phyloP scores from a whole-genome alignment of 2,329 filamentous ascomycete species.

The Emmonsiellopsis sp. region DNA sequence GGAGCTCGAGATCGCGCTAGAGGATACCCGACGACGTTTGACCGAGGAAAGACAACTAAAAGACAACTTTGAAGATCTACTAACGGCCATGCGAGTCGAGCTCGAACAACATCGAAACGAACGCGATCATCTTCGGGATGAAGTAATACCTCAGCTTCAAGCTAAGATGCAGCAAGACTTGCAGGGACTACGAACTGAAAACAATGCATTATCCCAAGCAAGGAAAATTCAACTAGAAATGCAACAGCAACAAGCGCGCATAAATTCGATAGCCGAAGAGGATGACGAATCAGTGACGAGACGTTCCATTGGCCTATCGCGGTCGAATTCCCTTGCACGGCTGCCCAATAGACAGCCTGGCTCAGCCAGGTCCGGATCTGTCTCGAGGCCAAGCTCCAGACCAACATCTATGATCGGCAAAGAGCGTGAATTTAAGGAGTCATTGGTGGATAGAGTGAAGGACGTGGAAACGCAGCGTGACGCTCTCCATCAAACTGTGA shows the following conservation, averaged over 20 bases:
- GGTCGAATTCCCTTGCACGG: slow-evolving; percentile 60
- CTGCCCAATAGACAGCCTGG: slow-evolving; percentile 33
- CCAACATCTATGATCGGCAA: slow-evolving; percentile 46
- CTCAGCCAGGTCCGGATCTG: slow-evolving; percentile 34
- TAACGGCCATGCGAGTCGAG: slow-evolving; percentile 74
- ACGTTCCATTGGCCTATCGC: slow-evolving; percentile 42
- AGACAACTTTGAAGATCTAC: slow-evolving; percentile 85
- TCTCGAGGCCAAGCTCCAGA: slow-evolving; percentile 38
- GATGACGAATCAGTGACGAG: slow-evolving; percentile 33
- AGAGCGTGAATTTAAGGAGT: slow-evolving; percentile 54
- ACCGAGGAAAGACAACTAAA: slow-evolving; percentile 79
- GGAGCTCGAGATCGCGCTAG: slow-evolving; percentile 70
- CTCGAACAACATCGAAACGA: slow-evolving; percentile 76
- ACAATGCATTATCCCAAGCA: slow-evolving; percentile 28
- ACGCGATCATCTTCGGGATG: slow-evolving; percentile 71
- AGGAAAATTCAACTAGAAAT: slow-evolving; percentile 40
- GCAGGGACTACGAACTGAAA: slow-evolving; percentile 50
- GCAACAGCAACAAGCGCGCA: slow-evolving; percentile 37
- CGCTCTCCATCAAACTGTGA: slow-evolving; percentile 78
- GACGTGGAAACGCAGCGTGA: slow-evolving; percentile 91
- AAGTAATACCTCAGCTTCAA: slow-evolving; percentile 70
- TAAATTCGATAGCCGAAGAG: slow-evolving; percentile 55
- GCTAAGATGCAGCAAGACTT: slow-evolving; percentile 80
- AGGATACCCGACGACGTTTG: slow-evolving; percentile 72
- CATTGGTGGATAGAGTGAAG: slow-evolving; percentile 69